Conservation (phyloP, 441 rosid species). For the Aquilaria agallochum region DNA sequence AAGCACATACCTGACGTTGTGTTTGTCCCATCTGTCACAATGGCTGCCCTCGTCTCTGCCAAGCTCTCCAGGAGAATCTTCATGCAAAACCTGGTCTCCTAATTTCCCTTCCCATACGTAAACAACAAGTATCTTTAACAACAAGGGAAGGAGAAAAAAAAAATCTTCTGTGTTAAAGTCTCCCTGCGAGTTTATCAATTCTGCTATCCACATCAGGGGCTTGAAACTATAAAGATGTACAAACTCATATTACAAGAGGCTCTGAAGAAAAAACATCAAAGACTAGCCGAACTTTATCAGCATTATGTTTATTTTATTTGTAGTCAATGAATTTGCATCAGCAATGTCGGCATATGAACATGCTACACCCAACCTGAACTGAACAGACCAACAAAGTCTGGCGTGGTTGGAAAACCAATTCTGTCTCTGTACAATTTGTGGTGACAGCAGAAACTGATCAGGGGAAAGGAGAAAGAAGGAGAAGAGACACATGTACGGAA, state of each 20-base stretch:
- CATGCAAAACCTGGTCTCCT: slow-evolving; percentile 20
- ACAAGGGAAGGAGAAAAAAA: neutral
- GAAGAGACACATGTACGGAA: neutral
- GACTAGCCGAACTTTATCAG: neutral
- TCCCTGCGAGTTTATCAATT: no score
- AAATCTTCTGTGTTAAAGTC: no score
- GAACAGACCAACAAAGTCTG: no score
- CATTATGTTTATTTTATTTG: no score
- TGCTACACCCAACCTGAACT: no score
- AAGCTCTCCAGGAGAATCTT: slow-evolving; percentile 67
- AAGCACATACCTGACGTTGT: slow-evolving; percentile 75
- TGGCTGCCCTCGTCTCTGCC: slow-evolving; percentile 54
- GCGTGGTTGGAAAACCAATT: neutral
- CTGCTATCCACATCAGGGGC: no score
- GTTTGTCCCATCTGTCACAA: slow-evolving; percentile 66
- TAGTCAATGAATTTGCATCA: no score
- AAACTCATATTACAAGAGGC: neutral
- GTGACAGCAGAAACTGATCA: neutral
- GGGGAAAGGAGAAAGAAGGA: neutral
- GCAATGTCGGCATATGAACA: no score
- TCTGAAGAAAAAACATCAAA: neutral
- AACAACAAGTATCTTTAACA: neutral
- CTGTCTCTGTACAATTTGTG: neutral
- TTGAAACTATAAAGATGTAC: no score
- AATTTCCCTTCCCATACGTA: neutral